Percentiles rank a stretch among this genome's conserved stretches.
Evolutionary conservation across 345 rosid species (phyloP).

Genomic region (sweet orange (Citrus sinensis)): DNA sequence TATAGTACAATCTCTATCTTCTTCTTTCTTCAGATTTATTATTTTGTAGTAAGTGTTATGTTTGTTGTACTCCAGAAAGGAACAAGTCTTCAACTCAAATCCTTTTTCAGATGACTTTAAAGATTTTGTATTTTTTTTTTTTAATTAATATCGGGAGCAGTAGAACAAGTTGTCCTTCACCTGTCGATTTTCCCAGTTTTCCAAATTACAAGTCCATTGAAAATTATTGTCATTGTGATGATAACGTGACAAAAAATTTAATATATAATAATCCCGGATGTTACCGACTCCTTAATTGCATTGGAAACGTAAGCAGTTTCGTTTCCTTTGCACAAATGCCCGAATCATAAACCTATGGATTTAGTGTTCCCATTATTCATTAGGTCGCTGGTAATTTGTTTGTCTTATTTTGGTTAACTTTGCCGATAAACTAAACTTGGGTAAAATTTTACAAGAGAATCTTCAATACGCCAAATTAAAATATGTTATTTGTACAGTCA

Average conservation of each 20-base stretch:
- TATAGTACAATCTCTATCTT: no score
- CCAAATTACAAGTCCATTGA: neutral
- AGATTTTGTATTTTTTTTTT: neutral
- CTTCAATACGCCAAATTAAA: no score
- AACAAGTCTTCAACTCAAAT: neutral
- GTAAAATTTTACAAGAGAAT: no score
- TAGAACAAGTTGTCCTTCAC: neutral
- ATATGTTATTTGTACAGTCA: no score
- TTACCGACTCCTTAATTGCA: neutral
- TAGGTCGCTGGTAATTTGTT: no score
- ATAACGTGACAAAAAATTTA: neutral
- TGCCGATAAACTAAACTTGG: no score
- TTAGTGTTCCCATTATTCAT: no score
- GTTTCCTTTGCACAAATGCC: neutral
- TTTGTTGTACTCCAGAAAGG: neutral
- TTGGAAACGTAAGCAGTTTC: neutral
- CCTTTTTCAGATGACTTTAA: neutral
- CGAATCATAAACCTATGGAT: no score
- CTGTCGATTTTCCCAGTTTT: neutral
- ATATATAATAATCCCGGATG: neutral
- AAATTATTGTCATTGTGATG: neutral
- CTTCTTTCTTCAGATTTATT: no score
- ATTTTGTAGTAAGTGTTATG: no score
- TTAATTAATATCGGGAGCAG: neutral
- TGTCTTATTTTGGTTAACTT: no score